Percentiles rank a stretch among this genome's conserved stretches.
These are phyloP conservation scores for Chrysoporthe austroafricana DNA, from an alignment of 2,329 filamentous ascomycete genomes.

Conservation along the genomic window DNA sequence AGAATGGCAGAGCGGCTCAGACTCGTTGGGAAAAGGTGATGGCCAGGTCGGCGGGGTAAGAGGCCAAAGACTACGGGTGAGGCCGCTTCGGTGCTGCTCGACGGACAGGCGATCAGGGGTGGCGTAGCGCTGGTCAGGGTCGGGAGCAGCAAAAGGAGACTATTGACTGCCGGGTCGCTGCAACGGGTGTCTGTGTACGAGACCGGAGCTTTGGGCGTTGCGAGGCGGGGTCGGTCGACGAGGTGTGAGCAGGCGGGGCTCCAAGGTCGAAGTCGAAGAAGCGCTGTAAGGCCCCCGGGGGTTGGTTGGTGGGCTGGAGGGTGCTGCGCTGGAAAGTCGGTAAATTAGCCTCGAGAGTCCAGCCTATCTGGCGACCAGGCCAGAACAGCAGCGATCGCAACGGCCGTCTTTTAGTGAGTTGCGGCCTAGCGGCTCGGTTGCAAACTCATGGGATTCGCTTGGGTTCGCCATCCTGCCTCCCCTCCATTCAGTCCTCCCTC, in stretches of 20 bases:
- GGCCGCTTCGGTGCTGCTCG: neutral
- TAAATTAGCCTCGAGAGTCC: conserved; percentile 7
- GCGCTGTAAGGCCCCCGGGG: neutral
- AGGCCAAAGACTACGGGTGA: neutral
- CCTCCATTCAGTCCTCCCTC: neutral
- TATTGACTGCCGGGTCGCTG: conserved; percentile 6
- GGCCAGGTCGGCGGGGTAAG: conserved; percentile 18
- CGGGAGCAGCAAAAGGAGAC: neutral
- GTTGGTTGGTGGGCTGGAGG: neutral
- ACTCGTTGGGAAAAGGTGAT: conserved; percentile 6
- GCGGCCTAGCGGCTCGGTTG: neutral
- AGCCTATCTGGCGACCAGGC: neutral
- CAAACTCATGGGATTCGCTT: neutral
- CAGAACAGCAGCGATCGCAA: neutral
- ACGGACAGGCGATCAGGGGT: neutral
- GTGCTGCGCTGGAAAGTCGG: conserved; percentile 10
- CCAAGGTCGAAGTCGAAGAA: neutral
- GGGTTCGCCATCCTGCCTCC: neutral
- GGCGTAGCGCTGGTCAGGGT: conserved; percentile 6
- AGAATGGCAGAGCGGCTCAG: neutral
- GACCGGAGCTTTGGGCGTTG: conserved; percentile 2
- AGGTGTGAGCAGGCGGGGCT: conserved; percentile 8
- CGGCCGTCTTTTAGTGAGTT: neutral
- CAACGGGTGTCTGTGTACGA: neutral
- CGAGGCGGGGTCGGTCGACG: neutral